Conservation (phyloP, 148 eudicot species). For the Oxyria digyna region DNA sequence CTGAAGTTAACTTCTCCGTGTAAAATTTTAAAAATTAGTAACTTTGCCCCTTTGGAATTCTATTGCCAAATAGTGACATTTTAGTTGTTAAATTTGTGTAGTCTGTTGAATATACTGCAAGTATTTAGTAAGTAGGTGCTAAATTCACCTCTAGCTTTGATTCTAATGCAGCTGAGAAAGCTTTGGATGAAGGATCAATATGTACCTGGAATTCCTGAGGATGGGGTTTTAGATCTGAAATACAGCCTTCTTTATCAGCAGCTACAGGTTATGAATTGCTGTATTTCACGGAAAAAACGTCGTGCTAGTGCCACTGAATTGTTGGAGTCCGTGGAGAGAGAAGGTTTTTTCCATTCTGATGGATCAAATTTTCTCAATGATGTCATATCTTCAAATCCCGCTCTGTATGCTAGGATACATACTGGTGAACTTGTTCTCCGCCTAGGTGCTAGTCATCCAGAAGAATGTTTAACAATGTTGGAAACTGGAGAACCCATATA, state of each 20-base stretch:
- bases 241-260: conserved; percentile 83
- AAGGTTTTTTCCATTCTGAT: conserved; percentile 36
- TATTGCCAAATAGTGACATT: not conserved
- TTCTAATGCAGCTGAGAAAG: conserved; percentile 63
- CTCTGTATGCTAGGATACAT: conserved; percentile 48
- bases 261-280: conserved; percentile 90
- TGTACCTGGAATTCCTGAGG: conserved; percentile 76
- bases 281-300: conserved; percentile 81
- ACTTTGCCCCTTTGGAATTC: not conserved
- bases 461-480: conserved; percentile 55
- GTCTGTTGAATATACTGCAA: not conserved
- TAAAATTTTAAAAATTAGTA: no score
- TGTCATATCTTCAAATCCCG: conserved; percentile 23
- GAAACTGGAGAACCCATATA: conserved; percentile 90
- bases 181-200: conserved; percentile 84
- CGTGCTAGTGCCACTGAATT: conserved; percentile 47
- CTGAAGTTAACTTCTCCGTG: no score
- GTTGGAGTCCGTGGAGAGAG: conserved; percentile 39
- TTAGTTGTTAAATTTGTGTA: not conserved
- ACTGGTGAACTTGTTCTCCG: conserved; percentile 75
- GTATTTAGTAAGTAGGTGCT: not conserved
- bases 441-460: conserved; percentile 52
- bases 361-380: conserved; percentile 33
- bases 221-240: conserved; percentile 65
- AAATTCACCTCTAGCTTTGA: conserved; percentile 1